phyloP scores from a whole-genome alignment of 2,329 filamentous ascomycete species.

The Metarhizium guizhouense region DNA sequence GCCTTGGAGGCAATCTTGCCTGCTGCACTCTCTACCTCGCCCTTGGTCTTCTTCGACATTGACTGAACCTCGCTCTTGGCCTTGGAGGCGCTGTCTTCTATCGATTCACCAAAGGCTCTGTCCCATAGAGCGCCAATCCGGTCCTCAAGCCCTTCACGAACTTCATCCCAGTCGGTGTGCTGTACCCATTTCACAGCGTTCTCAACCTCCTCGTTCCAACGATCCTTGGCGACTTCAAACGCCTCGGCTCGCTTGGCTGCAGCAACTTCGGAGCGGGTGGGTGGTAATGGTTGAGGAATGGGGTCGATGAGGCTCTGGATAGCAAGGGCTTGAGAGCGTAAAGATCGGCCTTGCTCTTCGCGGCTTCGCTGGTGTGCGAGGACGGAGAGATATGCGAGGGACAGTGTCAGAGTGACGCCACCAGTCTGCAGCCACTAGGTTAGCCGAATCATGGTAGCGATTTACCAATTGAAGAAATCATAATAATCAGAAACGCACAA shows the following conservation, averaged over 20 bases:
- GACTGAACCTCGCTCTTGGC: conserved; percentile 21
- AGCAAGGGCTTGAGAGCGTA: conserved; percentile 48
- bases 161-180: conserved; percentile 54
- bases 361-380: conserved; percentile 63
- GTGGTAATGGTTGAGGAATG: conserved; percentile 35
- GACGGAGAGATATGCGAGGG: conserved; percentile 62
- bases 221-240: conserved; percentile 61
- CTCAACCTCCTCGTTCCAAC: conserved; percentile 70
- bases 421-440: conserved; percentile 45
- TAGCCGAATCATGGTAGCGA: neutral
- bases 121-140: conserved; percentile 36
- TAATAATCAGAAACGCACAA: conserved; percentile 44
- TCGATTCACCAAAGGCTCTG: conserved; percentile 24
- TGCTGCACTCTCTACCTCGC: conserved; percentile 13
- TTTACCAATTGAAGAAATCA: neutral
- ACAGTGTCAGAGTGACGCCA: conserved; percentile 67
- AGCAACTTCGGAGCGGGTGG: conserved; percentile 40
- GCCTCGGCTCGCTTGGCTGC: conserved; percentile 45
- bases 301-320: conserved; percentile 45
- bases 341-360: conserved; percentile 43
- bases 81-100: conserved; percentile 16
- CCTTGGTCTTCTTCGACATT: conserved; percentile 23
- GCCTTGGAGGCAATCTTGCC: conserved; percentile 24
- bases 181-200: conserved; percentile 58
- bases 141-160: conserved; percentile 50